Conservation (phyloP, 441 rosid genomes). For the Breynia disticha region DNA sequence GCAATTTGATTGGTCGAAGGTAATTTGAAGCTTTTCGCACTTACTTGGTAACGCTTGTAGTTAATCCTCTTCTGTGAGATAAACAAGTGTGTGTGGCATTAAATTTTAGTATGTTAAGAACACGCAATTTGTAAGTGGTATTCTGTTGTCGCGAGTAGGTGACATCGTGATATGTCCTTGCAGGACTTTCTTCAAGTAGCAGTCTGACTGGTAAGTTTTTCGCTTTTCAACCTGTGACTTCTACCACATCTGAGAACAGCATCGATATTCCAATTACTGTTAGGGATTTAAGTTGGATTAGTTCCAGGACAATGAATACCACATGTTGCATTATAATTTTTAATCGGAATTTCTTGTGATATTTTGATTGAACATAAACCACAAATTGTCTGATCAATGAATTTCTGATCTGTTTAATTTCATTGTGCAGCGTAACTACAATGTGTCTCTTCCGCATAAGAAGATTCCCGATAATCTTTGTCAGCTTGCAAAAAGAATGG, state of each 20-base stretch:
- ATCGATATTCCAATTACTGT: too few species aligned
- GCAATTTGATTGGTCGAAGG: constrained; percentile 96
- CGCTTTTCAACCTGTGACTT: too few species aligned
- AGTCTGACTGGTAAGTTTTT: too few species aligned
- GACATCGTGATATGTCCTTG: too few species aligned
- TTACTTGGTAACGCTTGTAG: background rate
- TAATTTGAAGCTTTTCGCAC: constrained; percentile 11
- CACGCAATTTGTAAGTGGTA: background rate
- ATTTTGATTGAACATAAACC: too few species aligned
- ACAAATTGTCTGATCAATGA: background rate
- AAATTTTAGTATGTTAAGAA: background rate
- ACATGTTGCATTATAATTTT: too few species aligned
- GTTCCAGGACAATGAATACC: too few species aligned
- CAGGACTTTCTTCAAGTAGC: too few species aligned
- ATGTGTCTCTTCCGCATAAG: constrained; percentile 69
- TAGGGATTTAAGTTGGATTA: too few species aligned
- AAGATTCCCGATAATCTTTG: constrained; percentile 66
- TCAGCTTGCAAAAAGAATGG: constrained; percentile 59
- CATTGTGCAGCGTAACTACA: constrained; percentile 57
- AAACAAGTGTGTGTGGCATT: background rate
- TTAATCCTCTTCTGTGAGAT: background rate
- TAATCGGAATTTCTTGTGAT: too few species aligned
- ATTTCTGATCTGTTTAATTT: constrained; percentile 10
- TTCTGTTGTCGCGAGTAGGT: too few species aligned
- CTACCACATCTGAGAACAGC: too few species aligned